Evolutionary conservation across 2,329 filamentous ascomycete genomes (phyloP).

Genomic region (Stagonosporopsis chrysanthemi): DNA sequence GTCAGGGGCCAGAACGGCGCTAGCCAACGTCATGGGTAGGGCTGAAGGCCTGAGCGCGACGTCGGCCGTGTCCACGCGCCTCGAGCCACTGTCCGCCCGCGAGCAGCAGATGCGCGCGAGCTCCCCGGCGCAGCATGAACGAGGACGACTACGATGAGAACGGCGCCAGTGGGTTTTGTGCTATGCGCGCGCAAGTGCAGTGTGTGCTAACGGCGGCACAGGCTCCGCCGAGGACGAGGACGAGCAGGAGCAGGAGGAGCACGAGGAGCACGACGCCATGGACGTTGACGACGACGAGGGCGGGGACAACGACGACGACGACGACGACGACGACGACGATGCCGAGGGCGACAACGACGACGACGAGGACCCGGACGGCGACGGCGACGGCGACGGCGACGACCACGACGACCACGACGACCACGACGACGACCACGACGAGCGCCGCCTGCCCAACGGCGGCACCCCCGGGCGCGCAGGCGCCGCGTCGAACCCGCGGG

Average conservation of each 20-base stretch:
- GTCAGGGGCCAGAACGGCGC: not conserved
- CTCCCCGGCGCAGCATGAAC: slow-evolving; percentile 44
- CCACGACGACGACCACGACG: slow-evolving; percentile 53
- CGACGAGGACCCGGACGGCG: slow-evolving; percentile 52
- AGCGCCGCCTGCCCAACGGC: slow-evolving; percentile 45
- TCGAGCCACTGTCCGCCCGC: slow-evolving; percentile 1
- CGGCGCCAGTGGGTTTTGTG: slow-evolving; percentile 42
- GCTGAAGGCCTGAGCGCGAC: slow-evolving; percentile 11
- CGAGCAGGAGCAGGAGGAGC: too few relatives aligned
- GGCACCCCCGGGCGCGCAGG: slow-evolving; percentile 33
- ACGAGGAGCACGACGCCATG: slow-evolving; percentile 56
- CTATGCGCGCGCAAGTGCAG: not conserved
- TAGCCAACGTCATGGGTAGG: slow-evolving; percentile 14
- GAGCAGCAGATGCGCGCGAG: slow-evolving; percentile 14
- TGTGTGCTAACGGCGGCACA: slow-evolving; percentile 21
- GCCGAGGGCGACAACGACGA: slow-evolving; percentile 52
- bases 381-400: slow-evolving; percentile 53
- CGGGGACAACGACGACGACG: slow-evolving; percentile 53
- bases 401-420: slow-evolving; percentile 52
- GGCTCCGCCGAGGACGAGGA: slow-evolving; percentile 40
- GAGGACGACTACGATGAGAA: slow-evolving; percentile 58
- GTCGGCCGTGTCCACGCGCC: slow-evolving; percentile 1
- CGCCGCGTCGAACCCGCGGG: slow-evolving; percentile 58
- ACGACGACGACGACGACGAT: slow-evolving; percentile 50
- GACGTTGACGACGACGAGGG: slow-evolving; percentile 55